Evolutionary conservation across 2,329 filamentous ascomycete genomes (phyloP), one percentile per base, ranked within the genome.

Genomic region (Xylariaceae sp.): DNA sequence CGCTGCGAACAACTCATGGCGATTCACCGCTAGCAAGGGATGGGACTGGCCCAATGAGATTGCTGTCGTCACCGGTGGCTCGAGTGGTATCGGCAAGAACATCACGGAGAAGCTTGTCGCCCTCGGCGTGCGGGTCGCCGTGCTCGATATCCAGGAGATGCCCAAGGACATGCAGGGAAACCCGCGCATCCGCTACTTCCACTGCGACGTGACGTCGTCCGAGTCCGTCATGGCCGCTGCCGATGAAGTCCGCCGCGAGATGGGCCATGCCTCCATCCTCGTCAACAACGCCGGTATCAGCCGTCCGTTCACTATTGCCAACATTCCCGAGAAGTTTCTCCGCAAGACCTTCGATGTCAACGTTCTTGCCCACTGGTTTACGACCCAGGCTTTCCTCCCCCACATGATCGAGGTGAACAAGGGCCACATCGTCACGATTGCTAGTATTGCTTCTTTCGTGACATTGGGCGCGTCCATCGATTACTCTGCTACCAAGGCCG

Each of bases 21-120:
- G 55, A 13, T 15, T 58, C 34, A 58, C 52, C 13, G 51, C 56
- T n/a, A 55, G 54, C 48, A 59, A 59, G 11, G 63, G 61, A 15
- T 64, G 63, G 63, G 58, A 64, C n/a, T 64, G 63, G 63, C 59
- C 61, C 1, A 63, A 63, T 11, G 63, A 64, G 18, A 58, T 63
- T 39, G 63, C 63, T 0, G 63, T 64, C 11, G 57, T 64, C 44
- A 64, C 63, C 0, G 63, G 63, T 9, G 63, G 63, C 11, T 61
- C 63, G 9, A 63, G 63, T 13, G 63, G 63, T 17, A 63, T 64
- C 34, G 63, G 63, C 48, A 63, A 60, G 53, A 35, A 52, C 1
- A 7, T 62, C 5, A 59, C 56, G n/a, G 58, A 64, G 55, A 63
- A 56, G 30, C 61, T 64, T 13, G 59, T 37, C 18, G 53, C 54